Conservation (phyloP, 148 eudicot genomes). For the Vaccinium macrocarpon region DNA sequence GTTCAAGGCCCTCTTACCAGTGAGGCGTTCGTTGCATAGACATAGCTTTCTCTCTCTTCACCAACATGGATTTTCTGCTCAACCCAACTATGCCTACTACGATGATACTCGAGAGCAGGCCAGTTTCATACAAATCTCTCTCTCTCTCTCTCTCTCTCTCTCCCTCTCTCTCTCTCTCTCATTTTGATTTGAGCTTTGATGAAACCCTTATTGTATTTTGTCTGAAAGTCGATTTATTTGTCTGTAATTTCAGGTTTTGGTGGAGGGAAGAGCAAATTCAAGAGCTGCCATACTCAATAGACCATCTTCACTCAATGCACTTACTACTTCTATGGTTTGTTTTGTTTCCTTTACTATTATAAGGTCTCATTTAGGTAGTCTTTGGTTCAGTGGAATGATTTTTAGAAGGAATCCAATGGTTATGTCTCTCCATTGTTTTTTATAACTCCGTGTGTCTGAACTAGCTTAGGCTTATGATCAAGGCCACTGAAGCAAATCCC, state of each 20-base stretch:
- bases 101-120: slow-evolving; percentile 67
- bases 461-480: neutral
- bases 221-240: slow-evolving; percentile 4
- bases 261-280: slow-evolving; percentile 82
- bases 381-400: neutral
- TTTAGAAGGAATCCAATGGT: neutral
- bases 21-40: slow-evolving; percentile 35
- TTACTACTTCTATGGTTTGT: slow-evolving; percentile 65
- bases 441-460: neutral
- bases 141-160: slow-evolving; percentile 11
- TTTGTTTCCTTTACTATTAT: neutral
- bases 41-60: slow-evolving; percentile 30
- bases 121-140: slow-evolving; percentile 14
- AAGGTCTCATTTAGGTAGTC: neutral
- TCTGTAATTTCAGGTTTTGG: slow-evolving; percentile 59
- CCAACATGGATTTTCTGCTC: slow-evolving; percentile 47
- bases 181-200: slow-evolving; percentile 7
- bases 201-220: neutral
- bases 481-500: neutral
- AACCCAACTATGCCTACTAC: slow-evolving; percentile 43
- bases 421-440: neutral
- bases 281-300: slow-evolving; percentile 80
- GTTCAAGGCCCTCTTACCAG: slow-evolving; percentile 35
- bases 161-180: slow-evolving; percentile 12
- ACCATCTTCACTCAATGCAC: slow-evolving; percentile 77